These are phyloP conservation scores for Calonectria hongkongensis DNA, from an alignment of 2,329 filamentous ascomycete genomes.

Conservation along the genomic window DNA sequence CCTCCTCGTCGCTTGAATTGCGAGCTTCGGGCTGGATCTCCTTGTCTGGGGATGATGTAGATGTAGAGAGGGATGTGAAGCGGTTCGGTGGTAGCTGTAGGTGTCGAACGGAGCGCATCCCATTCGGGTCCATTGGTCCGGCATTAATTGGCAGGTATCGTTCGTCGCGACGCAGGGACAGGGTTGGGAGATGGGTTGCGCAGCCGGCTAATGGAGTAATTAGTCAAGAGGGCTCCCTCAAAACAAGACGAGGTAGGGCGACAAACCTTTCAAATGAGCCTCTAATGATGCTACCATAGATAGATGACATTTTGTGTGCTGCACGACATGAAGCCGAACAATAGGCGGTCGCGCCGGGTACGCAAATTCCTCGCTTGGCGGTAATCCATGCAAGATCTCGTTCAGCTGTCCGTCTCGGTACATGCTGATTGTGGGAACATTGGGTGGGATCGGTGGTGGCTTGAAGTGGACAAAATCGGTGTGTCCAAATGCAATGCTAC, in stretches of 20 bases:
- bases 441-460: not conserved
- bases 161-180: conserved; percentile 33
- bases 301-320: not conserved
- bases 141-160: conserved; percentile 27
- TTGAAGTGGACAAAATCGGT: not conserved
- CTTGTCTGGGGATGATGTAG: conserved; percentile 13
- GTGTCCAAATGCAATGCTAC: not conserved
- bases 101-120: conserved; percentile 5
- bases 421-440: not conserved
- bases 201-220: conserved; percentile 20
- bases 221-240: not conserved
- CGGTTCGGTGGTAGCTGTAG: conserved; percentile 24
- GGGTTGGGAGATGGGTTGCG: conserved; percentile 27
- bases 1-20: not conserved
- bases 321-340: conserved; percentile 5
- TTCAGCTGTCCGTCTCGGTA: conserved; percentile 1
- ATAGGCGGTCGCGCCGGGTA: not conserved
- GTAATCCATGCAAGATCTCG: not conserved
- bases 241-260: too few species aligned
- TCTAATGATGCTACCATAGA: not conserved
- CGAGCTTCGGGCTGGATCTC: not conserved
- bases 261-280: not conserved
- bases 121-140: not conserved
- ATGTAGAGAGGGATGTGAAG: conserved; percentile 16
- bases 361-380: not conserved